phyloP scores from a whole-genome alignment of 164 flowering plant genomes.

The Piper longum region DNA sequence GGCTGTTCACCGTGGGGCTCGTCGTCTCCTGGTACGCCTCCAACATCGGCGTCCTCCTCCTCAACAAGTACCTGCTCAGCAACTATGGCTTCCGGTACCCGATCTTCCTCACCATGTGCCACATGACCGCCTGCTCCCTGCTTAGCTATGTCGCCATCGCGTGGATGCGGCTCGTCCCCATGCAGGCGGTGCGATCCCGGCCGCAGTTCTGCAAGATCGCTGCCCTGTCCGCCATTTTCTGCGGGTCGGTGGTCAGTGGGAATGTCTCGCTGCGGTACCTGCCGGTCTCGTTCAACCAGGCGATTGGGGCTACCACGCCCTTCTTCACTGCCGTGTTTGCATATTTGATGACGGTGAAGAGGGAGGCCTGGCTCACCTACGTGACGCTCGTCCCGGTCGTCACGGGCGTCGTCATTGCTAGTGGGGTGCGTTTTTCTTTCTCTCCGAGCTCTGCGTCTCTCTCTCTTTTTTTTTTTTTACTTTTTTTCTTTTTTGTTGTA shows the following conservation, averaged over 20 bases:
- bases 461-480: background rate
- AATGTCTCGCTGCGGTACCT: slow-evolving; percentile 32
- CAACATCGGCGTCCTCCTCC: slow-evolving; percentile 36
- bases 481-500: background rate
- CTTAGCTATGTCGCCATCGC: slow-evolving; percentile 34
- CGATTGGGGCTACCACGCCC: slow-evolving; percentile 39
- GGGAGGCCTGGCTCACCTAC: slow-evolving; percentile 43
- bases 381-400: slow-evolving; percentile 38
- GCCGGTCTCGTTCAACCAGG: slow-evolving; percentile 45
- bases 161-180: slow-evolving; percentile 33
- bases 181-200: slow-evolving; percentile 28
- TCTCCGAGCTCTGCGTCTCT: background rate
- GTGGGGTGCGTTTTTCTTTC: slow-evolving; percentile 24
- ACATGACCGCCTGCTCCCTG: slow-evolving; percentile 41
- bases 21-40: slow-evolving; percentile 37
- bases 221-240: slow-evolving; percentile 27
- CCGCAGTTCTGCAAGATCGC: slow-evolving; percentile 33
- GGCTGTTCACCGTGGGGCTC: slow-evolving; percentile 29
- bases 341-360: slow-evolving; percentile 31
- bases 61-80: slow-evolving; percentile 33
- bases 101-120: slow-evolving; percentile 45
- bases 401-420: slow-evolving; percentile 39
- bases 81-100: slow-evolving; percentile 45
- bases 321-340: slow-evolving; percentile 43
- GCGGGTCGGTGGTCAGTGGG: slow-evolving; percentile 38